Base-by-base conservation (phyloP, 495 filamentous ascomycete species). In the Tuber microsphaerosporum region DNA sequence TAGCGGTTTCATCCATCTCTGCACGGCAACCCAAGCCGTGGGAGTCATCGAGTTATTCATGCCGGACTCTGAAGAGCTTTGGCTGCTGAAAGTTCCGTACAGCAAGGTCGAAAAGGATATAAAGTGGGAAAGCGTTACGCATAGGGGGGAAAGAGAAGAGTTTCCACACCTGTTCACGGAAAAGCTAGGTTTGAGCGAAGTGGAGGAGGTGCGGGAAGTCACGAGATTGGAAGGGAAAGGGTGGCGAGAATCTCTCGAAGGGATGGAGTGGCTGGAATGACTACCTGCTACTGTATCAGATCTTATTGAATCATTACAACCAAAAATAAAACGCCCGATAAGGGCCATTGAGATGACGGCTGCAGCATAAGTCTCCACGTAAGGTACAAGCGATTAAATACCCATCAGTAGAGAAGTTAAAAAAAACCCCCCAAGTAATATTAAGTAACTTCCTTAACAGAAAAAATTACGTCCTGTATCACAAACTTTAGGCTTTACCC, bases 201-300 rank as follows among this genome's bases (percentile, higher is more conserved):
- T 75, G 1, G 70, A 71, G 42, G 76, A 71, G 41, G 37, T 48
- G 44, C 73, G 51, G 22, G 76, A 44, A 71, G 74, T 75, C 39
- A 56, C 26, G 20, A 70, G 41, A 8, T 46, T 45, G 17, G 56
- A 26, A 39, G 73, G 48, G 41, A 48, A 19, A 22, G 70, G 43
- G 9, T 79, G 77, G 77, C 71, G 56, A 10, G 77, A 70, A 19
- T 69, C 74, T 51, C 76, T 79, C 45, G 75, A 74, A 19, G 75
- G n/a, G 4, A 45, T 26, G 39, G 17, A 26, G 37, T 79, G 77
- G 71, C 17, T 75, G 19, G 70, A 71, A 73, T 37, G 43, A 45
- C 76, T 51, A 44, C 8, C 12, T 34, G 14, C 51, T 41, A 37
- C 9, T 42, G 6, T 65, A 34, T 31, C 12, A 31, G 51, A 61